Evolutionary conservation across 2,329 filamentous ascomycete genomes (phyloP), one percentile per base, ranked within the genome.

Genomic region (Aphanoascus verrucosus): DNA sequence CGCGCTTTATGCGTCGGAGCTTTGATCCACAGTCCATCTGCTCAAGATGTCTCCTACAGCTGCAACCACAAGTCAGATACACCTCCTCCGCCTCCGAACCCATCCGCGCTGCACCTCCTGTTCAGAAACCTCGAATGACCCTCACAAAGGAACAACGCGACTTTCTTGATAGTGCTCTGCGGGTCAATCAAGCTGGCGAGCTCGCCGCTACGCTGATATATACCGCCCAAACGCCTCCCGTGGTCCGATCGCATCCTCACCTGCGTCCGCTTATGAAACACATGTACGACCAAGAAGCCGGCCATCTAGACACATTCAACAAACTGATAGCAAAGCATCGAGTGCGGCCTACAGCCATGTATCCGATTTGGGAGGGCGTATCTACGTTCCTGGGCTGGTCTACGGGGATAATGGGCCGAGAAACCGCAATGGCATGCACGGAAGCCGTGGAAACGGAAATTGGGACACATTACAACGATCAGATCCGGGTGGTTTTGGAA

Each of bases 381-480:
- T 87, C 93, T 1, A 84, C 85, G 0, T 81, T 84, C 0, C 72
- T 98, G 6, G 93, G 93, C 15, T 96, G 93, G 89, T 79, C 81
- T 3, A 98, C 93, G 0, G 93, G 86, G 0, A 72, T 93, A 41
- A 78, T 98, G 77, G 90, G 93, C 0, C 81, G 88, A 47, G 89
- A 97, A 71, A 90, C 91, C 1, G 91, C 93, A 35, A 98, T 98
- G 93, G 93, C 93, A 11, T 98, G 93, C 67, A 97, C 93, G 0
- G 93, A 98, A 71, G 93, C 93, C 1, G 91, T 98, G 1, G 93
- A 98, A 76, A 98, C 91, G 5, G 93, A 97, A 74, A 98, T 98
- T 58, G 93, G 93, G 1, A 82, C 82, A 28, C 93, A 98, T 72
- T 98, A 98, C 69, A 97, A 97, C 67, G 82, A 83, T 59, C 93